Percentiles rank a stretch among this genome's conserved stretches.
phyloP scores from a whole-genome alignment of 768 basidiomycete genomes.

The Macrolepiota albuminosa region DNA sequence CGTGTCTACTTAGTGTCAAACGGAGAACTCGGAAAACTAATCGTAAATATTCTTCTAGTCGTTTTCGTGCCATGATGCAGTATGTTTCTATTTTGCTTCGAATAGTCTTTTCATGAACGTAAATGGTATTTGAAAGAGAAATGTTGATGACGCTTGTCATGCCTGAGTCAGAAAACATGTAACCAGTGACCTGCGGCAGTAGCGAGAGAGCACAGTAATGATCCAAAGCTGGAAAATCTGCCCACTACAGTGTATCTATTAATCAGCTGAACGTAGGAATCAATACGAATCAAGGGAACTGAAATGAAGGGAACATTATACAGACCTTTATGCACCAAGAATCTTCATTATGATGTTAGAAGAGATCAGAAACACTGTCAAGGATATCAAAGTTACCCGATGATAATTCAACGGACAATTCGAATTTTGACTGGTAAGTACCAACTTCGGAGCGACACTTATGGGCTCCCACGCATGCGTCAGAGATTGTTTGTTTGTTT shows the following conservation, averaged over 20 bases:
- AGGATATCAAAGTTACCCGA: no score
- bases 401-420: no score
- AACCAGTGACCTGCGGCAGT: background rate
- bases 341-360: no score
- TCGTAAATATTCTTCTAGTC: conserved; percentile 73
- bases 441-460: no score
- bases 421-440: no score
- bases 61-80: conserved; percentile 54
- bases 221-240: background rate
- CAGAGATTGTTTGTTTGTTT: no score
- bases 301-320: background rate
- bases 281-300: background rate
- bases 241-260: background rate
- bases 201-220: background rate
- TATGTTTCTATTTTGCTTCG: background rate
- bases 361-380: no score
- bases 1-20: conserved; percentile 64
- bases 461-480: no score
- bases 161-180: background rate
- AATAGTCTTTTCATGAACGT: background rate
- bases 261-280: background rate
- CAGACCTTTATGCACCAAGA: background rate
- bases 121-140: background rate
- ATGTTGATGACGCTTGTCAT: background rate
- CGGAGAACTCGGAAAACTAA: conserved; percentile 65